These are phyloP conservation scores for Colletotrichum cereale DNA, from an alignment of 2,329 filamentous ascomycete genomes.

Conservation along the genomic window DNA sequence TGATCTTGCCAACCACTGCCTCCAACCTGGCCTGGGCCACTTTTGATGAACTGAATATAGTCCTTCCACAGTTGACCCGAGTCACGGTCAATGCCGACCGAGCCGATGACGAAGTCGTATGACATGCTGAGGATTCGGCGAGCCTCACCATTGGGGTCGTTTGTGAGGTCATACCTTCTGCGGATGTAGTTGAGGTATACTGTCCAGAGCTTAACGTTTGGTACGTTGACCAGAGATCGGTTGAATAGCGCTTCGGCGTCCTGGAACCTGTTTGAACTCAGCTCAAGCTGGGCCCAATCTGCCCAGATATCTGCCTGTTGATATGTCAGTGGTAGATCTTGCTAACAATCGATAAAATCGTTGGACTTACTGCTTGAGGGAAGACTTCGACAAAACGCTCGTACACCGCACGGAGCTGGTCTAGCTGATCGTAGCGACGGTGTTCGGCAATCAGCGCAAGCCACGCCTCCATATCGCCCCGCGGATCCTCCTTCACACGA, in stretches of 20 bases:
- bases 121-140: slow-evolving; percentile 85
- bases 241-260: slow-evolving; percentile 87
- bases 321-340: slow-evolving; percentile 49
- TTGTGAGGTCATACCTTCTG: slow-evolving; percentile 84
- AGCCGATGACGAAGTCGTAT: slow-evolving; percentile 92
- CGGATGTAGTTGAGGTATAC: slow-evolving; percentile 96
- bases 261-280: slow-evolving; percentile 84
- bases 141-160: slow-evolving; percentile 81
- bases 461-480: slow-evolving; percentile 95
- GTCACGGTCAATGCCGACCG: slow-evolving; percentile 92
- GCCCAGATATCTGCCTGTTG: slow-evolving; percentile 90
- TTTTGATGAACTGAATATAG: slow-evolving; percentile 93
- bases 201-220: slow-evolving; percentile 90
- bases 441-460: slow-evolving; percentile 87
- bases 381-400: slow-evolving; percentile 90
- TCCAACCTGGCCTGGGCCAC: slow-evolving; percentile 85
- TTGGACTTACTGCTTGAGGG: slow-evolving; percentile 84
- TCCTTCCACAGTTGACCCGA: slow-evolving; percentile 93
- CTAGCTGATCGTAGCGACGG: slow-evolving; percentile 82
- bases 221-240: slow-evolving; percentile 80
- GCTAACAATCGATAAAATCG: not conserved
- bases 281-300: slow-evolving; percentile 88
- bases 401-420: slow-evolving; percentile 84
- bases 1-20: slow-evolving; percentile 95
- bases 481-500: slow-evolving; percentile 90